These are phyloP conservation scores for Mycena epipterygia DNA, from an alignment of 768 basidiomycete genomes.

Conservation along the genomic window DNA sequence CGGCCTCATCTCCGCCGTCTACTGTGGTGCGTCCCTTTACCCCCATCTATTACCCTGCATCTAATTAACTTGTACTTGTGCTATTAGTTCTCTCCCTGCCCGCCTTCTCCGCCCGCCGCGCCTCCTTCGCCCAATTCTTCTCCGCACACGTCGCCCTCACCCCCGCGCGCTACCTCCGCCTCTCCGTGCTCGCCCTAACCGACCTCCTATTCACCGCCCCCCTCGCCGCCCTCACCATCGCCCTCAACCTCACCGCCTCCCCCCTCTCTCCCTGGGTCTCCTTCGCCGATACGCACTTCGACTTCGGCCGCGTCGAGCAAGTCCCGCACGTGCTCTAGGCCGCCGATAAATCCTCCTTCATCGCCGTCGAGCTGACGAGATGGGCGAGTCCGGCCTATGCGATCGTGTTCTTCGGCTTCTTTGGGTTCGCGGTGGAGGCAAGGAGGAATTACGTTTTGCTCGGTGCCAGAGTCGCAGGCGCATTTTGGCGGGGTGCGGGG, in stretches of 20 bases:
- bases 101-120: constrained; percentile 62
- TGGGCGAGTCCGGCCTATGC: no score
- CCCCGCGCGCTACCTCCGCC: no score
- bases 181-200: no score
- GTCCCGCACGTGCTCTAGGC: constrained; percentile 45
- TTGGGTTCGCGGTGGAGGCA: no score
- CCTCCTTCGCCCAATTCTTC: no score
- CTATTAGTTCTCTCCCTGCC: constrained; percentile 59
- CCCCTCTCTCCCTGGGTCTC: constrained; percentile 33
- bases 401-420: constrained; percentile 74
- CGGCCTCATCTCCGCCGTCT: no score
- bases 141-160: constrained; percentile 53
- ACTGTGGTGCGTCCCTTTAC: no score
- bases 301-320: constrained; percentile 31
- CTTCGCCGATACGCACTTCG: constrained; percentile 33
- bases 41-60: no score
- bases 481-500: constrained; percentile 1
- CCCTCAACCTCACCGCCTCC: background rate
- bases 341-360: no score
- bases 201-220: no score
- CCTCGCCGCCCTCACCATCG: background rate
- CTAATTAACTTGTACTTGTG: no score
- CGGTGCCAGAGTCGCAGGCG: background rate
- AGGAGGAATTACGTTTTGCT: constrained; percentile 54
- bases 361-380: no score